These are phyloP conservation scores for Penicillium riverlandense DNA, from an alignment of 495 filamentous ascomycete species.

Conservation along the genomic window DNA sequence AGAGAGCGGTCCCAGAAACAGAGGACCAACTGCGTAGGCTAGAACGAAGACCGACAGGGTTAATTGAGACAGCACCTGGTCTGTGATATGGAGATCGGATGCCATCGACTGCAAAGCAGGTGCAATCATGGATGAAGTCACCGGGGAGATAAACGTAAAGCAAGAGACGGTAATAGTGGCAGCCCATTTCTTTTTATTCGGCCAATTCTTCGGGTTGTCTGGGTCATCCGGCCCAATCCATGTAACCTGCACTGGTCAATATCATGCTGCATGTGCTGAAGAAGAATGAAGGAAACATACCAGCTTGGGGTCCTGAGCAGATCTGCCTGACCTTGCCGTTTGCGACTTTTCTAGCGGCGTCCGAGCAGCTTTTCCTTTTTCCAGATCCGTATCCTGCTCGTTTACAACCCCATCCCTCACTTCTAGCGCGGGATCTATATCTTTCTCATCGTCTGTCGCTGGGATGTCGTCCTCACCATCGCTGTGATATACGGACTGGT, in stretches of 20 bases:
- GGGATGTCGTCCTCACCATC: slow-evolving; percentile 11
- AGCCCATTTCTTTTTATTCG: slow-evolving; percentile 51
- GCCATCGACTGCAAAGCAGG: slow-evolving; percentile 53
- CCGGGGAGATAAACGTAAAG: slow-evolving; percentile 69
- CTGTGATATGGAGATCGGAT: slow-evolving; percentile 53
- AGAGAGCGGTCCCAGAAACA: slow-evolving; percentile 63
- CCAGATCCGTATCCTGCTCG: slow-evolving; percentile 26
- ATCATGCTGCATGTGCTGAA: neutral
- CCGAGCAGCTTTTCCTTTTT: slow-evolving; percentile 7
- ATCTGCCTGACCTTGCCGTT: slow-evolving; percentile 13
- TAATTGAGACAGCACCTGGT: slow-evolving; percentile 47
- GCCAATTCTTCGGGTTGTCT: slow-evolving; percentile 56
- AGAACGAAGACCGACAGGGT: slow-evolving; percentile 68
- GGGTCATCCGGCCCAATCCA: slow-evolving; percentile 53
- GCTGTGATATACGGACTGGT: slow-evolving; percentile 30
- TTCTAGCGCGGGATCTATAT: slow-evolving; percentile 13
- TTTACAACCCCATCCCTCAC: slow-evolving; percentile 21
- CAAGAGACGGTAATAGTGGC: slow-evolving; percentile 49
- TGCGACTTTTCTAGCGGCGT: slow-evolving; percentile 16
- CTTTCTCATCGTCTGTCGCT: neutral
- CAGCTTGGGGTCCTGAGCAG: slow-evolving; percentile 17
- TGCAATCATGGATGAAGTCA: slow-evolving; percentile 66
- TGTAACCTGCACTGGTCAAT: slow-evolving; percentile 28
- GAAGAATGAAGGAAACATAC: slow-evolving; percentile 8
- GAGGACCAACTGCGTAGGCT: slow-evolving; percentile 63